Conservation (phyloP, 306 rosid species). For the Dalbergia cultrata region DNA sequence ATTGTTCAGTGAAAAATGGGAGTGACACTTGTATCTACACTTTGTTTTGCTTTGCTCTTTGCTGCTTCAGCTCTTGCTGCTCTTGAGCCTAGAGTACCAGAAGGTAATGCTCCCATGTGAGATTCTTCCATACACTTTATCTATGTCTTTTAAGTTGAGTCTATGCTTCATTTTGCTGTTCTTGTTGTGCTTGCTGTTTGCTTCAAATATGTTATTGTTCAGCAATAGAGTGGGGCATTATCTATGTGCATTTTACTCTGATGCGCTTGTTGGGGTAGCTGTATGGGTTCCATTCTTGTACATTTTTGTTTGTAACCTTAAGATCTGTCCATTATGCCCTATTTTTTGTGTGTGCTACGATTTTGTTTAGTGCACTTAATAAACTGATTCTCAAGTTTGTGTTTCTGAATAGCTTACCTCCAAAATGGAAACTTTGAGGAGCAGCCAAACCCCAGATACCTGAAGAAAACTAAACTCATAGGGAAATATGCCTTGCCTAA, state of each 20-base stretch:
- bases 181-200: too few relatives aligned
- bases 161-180: background rate
- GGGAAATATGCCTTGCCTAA: conserved; percentile 80
- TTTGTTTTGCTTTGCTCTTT: conserved; percentile 53
- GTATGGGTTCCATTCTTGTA: too few relatives aligned
- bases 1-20: conserved; percentile 55
- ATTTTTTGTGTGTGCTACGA: background rate
- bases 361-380: background rate
- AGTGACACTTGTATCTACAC: conserved; percentile 38
- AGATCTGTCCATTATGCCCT: conserved; percentile 13
- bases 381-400: background rate
- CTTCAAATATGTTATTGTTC: too few relatives aligned
- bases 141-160: background rate
- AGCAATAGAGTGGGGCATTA: too few relatives aligned
- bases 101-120: conserved; percentile 60
- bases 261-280: too few relatives aligned
- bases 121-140: conserved; percentile 19
- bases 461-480: conserved; percentile 69
- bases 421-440: conserved; percentile 91
- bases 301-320: background rate
- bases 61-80: conserved; percentile 62
- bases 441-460: conserved; percentile 61
- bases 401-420: conserved; percentile 62
- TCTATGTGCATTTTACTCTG: too few relatives aligned
- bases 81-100: conserved; percentile 54